phyloP scores from a whole-genome alignment of 2,329 filamentous ascomycete genomes.

The Thelonectria blattea region DNA sequence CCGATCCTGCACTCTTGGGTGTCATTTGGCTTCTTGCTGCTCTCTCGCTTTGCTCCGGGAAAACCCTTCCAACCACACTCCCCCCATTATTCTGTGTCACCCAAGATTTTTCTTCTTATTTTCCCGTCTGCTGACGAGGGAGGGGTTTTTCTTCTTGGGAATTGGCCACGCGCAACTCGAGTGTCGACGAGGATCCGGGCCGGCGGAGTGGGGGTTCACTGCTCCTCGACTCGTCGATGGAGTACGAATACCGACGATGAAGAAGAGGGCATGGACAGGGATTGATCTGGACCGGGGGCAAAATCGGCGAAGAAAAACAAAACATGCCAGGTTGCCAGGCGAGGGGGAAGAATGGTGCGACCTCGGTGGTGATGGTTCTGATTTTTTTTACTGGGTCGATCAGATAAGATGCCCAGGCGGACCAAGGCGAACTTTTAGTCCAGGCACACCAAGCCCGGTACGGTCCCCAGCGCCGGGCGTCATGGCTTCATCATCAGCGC shows the following conservation, averaged over 20 bases:
- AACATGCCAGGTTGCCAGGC: background rate
- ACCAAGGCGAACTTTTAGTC: slow-evolving; percentile 12
- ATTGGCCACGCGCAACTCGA: slow-evolving; percentile 15
- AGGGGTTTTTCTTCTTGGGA: slow-evolving; percentile 13
- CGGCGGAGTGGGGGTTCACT: slow-evolving; percentile 26
- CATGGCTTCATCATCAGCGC: slow-evolving; percentile 8
- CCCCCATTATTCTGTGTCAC: slow-evolving; percentile 1
- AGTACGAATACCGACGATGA: background rate
- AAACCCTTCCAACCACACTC: background rate
- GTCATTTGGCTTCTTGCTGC: background rate
- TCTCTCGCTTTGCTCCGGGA: slow-evolving; percentile 16
- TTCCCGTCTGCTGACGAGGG: slow-evolving; percentile 17
- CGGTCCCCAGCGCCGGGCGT: background rate
- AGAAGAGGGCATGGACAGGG: slow-evolving; percentile 1
- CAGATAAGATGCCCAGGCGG: slow-evolving; percentile 32
- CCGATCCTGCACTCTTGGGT: slow-evolving; percentile 5
- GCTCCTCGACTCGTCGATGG: background rate
- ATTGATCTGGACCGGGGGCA: background rate
- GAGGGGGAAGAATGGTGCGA: slow-evolving; percentile 26
- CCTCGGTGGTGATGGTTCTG: slow-evolving; percentile 47
- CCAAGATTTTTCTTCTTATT: background rate
- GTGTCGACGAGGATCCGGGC: slow-evolving; percentile 15
- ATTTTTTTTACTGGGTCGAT: slow-evolving; percentile 25
- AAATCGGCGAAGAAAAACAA: slow-evolving; percentile 1
- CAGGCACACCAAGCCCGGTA: slow-evolving; percentile 13